Conservation (phyloP, 2,329 filamentous ascomycete genomes). For the Colletotrichum somersetense region DNA sequence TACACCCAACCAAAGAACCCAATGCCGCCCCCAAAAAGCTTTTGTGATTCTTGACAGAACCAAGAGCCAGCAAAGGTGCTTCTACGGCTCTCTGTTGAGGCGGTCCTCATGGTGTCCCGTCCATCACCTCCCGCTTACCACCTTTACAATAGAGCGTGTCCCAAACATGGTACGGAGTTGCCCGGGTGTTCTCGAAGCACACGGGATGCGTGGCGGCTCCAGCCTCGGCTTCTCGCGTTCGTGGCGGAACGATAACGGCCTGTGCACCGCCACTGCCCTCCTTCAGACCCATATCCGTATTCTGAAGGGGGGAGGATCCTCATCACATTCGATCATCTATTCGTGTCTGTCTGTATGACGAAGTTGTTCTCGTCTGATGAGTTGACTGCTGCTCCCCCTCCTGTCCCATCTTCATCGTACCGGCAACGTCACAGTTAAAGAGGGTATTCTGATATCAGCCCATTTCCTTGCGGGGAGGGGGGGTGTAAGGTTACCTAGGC, state of each 20-base stretch:
- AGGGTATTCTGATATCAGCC: background rate
- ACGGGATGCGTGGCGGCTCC: background rate
- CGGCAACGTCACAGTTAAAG: conserved; percentile 9
- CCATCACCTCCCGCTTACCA: background rate
- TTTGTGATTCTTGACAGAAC: conserved; percentile 7
- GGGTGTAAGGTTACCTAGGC: background rate
- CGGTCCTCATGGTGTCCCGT: background rate
- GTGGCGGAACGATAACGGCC: background rate
- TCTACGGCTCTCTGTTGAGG: background rate
- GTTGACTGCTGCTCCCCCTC: background rate
- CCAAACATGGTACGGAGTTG: background rate
- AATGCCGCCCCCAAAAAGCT: background rate
- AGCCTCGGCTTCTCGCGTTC: background rate
- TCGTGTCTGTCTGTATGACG: background rate
- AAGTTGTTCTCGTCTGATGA: background rate
- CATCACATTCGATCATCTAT: background rate
- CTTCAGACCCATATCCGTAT: background rate
- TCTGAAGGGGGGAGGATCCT: too few species aligned
- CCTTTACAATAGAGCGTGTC: background rate
- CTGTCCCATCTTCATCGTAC: background rate
- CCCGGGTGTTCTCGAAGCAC: too few species aligned
- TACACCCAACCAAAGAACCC: background rate
- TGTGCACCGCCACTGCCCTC: background rate
- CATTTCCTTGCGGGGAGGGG: background rate
- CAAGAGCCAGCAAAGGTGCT: background rate